These are phyloP conservation scores for Chlorella sp. DNA, from an alignment of 139 green algal species.

Conservation along the genomic window DNA sequence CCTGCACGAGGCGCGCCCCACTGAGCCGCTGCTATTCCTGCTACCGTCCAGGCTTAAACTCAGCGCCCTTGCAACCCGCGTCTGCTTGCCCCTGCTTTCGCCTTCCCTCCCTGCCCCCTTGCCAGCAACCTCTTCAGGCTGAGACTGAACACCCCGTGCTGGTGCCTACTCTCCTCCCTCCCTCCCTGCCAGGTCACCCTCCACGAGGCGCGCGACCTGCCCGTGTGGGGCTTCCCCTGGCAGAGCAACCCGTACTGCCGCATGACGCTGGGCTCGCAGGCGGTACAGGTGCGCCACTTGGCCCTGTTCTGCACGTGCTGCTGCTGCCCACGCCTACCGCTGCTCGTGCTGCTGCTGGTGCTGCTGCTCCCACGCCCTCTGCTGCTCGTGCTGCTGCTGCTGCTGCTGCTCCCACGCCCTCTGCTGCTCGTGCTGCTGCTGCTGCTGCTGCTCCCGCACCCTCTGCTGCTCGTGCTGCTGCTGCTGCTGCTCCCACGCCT, in stretches of 20 bases:
- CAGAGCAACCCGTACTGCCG: conserved; percentile 93
- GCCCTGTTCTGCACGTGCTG: too few species aligned
- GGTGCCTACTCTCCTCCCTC: neutral
- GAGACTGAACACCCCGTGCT: too few species aligned
- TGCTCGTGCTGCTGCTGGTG: too few species aligned
- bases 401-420: neutral
- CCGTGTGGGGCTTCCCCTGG: conserved; percentile 91
- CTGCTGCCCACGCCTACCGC: neutral
- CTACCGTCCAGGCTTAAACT: too few species aligned
- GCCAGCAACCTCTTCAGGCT: too few species aligned
- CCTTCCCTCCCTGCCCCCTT: too few species aligned
- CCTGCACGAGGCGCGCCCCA: too few species aligned
- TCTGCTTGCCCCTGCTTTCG: too few species aligned
- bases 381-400: neutral
- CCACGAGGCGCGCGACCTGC: conserved; percentile 80
- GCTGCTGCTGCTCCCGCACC: neutral
- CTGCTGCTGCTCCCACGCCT: neutral
- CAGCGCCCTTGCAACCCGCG: too few species aligned
- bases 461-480: neutral
- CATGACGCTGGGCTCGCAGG: conserved; percentile 86
- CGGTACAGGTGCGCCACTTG: conserved; percentile 56
- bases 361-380: neutral
- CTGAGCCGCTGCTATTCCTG: too few species aligned
- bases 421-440: neutral
- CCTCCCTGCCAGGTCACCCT: conserved; percentile 82